phyloP scores from a whole-genome alignment of 768 basidiomycete genomes.

The Hemileccinum rubropunctum region DNA sequence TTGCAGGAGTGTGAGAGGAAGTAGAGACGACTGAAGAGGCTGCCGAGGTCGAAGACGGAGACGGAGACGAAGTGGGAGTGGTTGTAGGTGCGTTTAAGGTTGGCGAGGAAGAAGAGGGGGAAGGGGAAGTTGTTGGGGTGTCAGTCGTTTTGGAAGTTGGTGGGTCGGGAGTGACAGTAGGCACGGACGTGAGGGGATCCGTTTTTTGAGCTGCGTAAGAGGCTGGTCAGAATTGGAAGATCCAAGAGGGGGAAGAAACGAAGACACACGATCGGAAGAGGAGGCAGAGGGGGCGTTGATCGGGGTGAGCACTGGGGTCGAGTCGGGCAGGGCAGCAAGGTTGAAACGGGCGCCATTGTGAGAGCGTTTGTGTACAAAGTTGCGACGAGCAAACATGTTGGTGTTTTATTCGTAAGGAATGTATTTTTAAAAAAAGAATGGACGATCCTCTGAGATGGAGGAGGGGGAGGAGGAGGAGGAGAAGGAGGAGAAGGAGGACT shows the following conservation, averaged over 20 bases:
- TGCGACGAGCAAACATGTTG: conserved; percentile 13
- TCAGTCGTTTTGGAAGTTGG: conserved; percentile 15
- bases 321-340: conserved; percentile 7
- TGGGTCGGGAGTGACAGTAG: background rate
- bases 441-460: background rate
- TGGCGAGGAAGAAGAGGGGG: background rate
- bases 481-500: too few relatives aligned
- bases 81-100: background rate
- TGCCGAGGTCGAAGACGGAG: conserved; percentile 6
- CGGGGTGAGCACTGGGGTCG: background rate
- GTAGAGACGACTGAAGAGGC: conserved; percentile 1
- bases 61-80: conserved; percentile 10
- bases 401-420: conserved; percentile 26
- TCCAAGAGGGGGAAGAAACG: background rate
- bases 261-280: background rate
- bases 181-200: background rate
- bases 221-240: background rate
- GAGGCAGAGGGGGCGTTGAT: background rate
- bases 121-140: conserved; percentile 13
- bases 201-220: conserved; percentile 1
- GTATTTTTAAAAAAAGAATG: conserved; percentile 20
- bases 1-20: conserved; percentile 2
- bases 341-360: conserved; percentile 5
- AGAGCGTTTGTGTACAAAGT: conserved; percentile 17
- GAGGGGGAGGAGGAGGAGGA: background rate